These are phyloP conservation scores for Gossypium thurberi DNA, from an alignment of 345 rosid genomes.

Conservation along the genomic window DNA sequence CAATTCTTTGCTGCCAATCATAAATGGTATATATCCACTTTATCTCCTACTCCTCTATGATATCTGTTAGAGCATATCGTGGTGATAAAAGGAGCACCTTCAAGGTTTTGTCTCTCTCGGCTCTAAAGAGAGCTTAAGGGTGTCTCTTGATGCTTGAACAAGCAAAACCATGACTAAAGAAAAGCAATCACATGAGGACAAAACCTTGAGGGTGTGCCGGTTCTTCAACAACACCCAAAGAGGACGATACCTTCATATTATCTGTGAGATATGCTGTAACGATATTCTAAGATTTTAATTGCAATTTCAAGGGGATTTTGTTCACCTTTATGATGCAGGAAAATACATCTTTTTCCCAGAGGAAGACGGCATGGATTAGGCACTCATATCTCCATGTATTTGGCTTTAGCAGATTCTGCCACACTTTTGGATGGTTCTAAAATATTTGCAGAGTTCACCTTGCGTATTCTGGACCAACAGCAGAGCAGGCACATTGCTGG, in stretches of 20 bases:
- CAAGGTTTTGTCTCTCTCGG: too few species aligned
- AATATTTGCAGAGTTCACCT: conserved; percentile 26
- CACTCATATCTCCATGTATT: conserved; percentile 24
- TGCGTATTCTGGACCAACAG: conserved; percentile 31
- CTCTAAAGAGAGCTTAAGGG: too few species aligned
- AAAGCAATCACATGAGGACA: too few species aligned
- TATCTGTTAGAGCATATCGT: not conserved
- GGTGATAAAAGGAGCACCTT: too few species aligned
- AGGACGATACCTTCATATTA: not conserved
- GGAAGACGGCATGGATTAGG: conserved; percentile 29
- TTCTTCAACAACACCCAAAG: not conserved
- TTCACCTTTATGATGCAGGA: conserved; percentile 25
- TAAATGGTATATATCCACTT: conserved; percentile 26
- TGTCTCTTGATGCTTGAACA: too few species aligned
- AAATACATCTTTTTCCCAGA: conserved; percentile 25
- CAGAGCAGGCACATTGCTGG: conserved; percentile 19
- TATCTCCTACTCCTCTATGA: not conserved
- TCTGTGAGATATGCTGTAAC: too few species aligned
- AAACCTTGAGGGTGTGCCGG: too few species aligned
- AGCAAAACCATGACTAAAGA: too few species aligned
- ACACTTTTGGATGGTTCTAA: conserved; percentile 21
- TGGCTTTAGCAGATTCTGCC: conserved; percentile 21
- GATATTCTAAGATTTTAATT: not conserved
- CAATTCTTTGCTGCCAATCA: conserved; percentile 22
- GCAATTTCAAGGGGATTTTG: not conserved